Base-by-base conservation (phyloP, 75 land plant species). In the Pseudotsuga menziesii region DNA sequence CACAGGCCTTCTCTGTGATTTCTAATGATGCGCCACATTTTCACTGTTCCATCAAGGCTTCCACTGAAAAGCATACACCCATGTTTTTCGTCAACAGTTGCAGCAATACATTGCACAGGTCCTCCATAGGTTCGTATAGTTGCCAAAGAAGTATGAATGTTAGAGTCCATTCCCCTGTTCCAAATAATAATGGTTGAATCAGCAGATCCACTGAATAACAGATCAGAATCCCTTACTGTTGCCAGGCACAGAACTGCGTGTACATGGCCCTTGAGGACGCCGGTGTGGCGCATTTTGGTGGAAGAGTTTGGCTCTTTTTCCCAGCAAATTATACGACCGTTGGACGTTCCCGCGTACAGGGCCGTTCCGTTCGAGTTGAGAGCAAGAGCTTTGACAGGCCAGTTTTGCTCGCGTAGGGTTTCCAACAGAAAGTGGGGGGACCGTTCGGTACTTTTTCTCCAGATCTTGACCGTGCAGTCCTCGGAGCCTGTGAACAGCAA, bases 141-240 rank as follows among this genome's bases (percentile, higher is more conserved):
- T 11, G 93, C 54, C 41, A 27, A 93, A 6, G 2, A 52, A 14
- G 60, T 89, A 89, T 0, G 13, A 57, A 52, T 17, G 41, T 19
- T 0, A 2, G 11, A 48, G 12, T 57, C 56, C 41, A 61, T 57
- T 13, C 67, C 61, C 72, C 92, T 75, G 81, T 67, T 75, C 96
- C 96, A 93, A 19, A 93, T 87, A 11, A 90, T 82, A 7, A 93
- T 81, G 4, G 81, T 88, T 84, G 75, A 88, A 79, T 93, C 96
- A 1, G 94, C 90, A 4, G 94, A 89, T 6, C 96, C 96, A 75
- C 94, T 92, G 27, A 90, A 73, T 20, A 92, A 73, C 32, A 88
- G 32, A 20, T 77, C 17, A 35, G 13, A 74, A 14, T 82, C 90
- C 1, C 83, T 8, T 2, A 48, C 79, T 4, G 86, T 57, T 2